Evolutionary conservation across 371 early-diverging fungal genomes (phyloP).

Genomic region (Parasitella parasitica): DNA sequence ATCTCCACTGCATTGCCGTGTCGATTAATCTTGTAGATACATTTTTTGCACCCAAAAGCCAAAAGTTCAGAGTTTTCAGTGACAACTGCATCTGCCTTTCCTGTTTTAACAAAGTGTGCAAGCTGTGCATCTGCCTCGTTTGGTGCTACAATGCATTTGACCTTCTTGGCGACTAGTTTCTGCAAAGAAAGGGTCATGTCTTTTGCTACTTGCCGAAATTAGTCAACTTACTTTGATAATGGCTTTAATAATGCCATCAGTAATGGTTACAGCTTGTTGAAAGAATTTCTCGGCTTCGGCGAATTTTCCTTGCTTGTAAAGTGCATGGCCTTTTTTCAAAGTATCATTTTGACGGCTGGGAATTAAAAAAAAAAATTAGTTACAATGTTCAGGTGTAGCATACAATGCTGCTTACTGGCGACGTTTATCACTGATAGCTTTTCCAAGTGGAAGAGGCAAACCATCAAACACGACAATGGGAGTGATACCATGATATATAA

Average conservation of each 20-base stretch:
- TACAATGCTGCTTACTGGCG: neutral
- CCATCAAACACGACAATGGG: constrained; percentile 99
- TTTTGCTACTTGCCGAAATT: too few species aligned
- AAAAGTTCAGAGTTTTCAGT: constrained; percentile 98
- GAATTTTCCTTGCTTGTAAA: constrained; percentile 49
- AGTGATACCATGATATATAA: constrained; percentile 67
- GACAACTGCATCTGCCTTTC: constrained; percentile 78
- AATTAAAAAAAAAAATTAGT: neutral
- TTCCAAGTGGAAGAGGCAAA: constrained; percentile 84
- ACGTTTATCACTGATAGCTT: constrained; percentile 74
- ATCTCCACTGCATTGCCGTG: constrained; percentile 50
- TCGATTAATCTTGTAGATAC: constrained; percentile 77
- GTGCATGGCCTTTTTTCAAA: constrained; percentile 37
- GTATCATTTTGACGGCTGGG: neutral
- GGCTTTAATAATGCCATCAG: constrained; percentile 75
- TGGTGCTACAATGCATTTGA: constrained; percentile 92
- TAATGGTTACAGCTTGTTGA: constrained; percentile 70
- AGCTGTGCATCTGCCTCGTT: constrained; percentile 99
- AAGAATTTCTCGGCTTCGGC: constrained; percentile 72
- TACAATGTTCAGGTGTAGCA: neutral
- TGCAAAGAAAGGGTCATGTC: too few species aligned
- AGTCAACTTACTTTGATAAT: constrained; percentile 62
- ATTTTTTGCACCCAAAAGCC: constrained; percentile 88
- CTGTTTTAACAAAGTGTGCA: constrained; percentile 75
- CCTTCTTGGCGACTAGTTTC: constrained; percentile 60